phyloP scores from a whole-genome alignment of 768 basidiomycete genomes.

The Mycena amicta region DNA sequence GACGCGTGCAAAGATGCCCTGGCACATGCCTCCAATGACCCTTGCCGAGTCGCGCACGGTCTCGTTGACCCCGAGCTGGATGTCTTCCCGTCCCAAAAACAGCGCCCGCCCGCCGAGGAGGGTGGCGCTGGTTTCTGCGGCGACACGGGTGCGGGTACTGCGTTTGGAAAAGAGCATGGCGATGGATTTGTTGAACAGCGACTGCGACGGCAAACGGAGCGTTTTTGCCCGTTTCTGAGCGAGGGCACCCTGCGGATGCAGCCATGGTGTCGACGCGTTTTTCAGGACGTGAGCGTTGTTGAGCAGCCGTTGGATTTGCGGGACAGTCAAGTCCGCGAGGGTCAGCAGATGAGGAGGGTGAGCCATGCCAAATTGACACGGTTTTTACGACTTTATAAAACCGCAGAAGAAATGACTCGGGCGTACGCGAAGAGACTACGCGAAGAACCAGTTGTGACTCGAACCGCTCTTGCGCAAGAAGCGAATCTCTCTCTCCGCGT shows the following conservation, averaged over 20 bases:
- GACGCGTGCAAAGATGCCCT: slow-evolving; percentile 96
- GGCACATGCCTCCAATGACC: slow-evolving; percentile 92
- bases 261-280: slow-evolving; percentile 64
- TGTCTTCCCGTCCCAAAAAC: slow-evolving; percentile 88
- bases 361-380: background rate
- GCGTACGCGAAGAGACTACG: no score
- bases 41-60: slow-evolving; percentile 78
- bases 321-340: slow-evolving; percentile 80
- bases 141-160: slow-evolving; percentile 87
- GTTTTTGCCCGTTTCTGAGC: slow-evolving; percentile 33
- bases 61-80: slow-evolving; percentile 97
- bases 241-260: slow-evolving; percentile 53
- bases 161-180: slow-evolving; percentile 93
- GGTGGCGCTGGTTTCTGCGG: slow-evolving; percentile 79
- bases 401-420: background rate
- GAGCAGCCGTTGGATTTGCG: slow-evolving; percentile 72
- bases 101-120: slow-evolving; percentile 87
- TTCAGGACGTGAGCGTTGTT: slow-evolving; percentile 68
- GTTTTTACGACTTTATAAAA: background rate
- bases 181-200: slow-evolving; percentile 79
- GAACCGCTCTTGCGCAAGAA: no score
- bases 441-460: no score
- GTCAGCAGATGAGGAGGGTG: slow-evolving; percentile 77
- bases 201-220: slow-evolving; percentile 68
- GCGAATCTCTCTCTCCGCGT: no score